phyloP scores from a whole-genome alignment of 106 monocot genomes.

The Allium cepa region DNA sequence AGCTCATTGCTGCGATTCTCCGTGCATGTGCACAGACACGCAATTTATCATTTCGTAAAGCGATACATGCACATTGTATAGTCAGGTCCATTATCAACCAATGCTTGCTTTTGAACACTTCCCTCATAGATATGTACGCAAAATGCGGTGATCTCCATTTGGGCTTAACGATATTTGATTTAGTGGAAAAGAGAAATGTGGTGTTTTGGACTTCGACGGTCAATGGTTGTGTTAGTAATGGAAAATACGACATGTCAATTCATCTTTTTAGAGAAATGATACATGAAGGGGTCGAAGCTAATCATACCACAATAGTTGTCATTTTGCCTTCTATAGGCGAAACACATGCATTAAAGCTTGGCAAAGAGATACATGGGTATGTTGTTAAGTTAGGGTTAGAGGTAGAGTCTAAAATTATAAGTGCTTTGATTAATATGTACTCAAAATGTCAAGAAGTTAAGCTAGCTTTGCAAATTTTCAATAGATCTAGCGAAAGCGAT shows the following conservation, averaged over 20 bases:
- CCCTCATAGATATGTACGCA: conserved; percentile 28
- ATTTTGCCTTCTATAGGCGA: conserved; percentile 20
- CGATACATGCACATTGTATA: conserved; percentile 18
- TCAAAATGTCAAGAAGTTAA: conserved; percentile 10
- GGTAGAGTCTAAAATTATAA: conserved; percentile 10
- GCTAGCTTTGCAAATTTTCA: conserved; percentile 12
- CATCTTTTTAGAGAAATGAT: conserved; percentile 16
- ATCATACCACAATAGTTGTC: conserved; percentile 24
- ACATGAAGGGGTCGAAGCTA: conserved; percentile 9
- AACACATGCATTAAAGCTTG: conserved; percentile 39
- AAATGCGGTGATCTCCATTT: conserved; percentile 11
- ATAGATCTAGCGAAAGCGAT: conserved; percentile 15
- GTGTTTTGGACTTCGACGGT: conserved; percentile 39
- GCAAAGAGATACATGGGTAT: conserved; percentile 48
- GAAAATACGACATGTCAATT: neutral
- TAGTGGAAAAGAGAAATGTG: conserved; percentile 27
- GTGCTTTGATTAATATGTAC: conserved; percentile 29
- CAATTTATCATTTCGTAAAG: neutral
- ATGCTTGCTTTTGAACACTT: conserved; percentile 13
- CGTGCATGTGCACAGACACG: conserved; percentile 12
- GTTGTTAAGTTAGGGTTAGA: conserved; percentile 15
- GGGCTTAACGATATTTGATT: conserved; percentile 13
- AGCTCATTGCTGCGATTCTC: conserved; percentile 20
- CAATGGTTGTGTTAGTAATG: conserved; percentile 11
- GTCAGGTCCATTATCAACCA: neutral